Evolutionary conservation across 495 filamentous ascomycete genomes (phyloP).

Genomic region (Trichoderma orchidacearum): DNA sequence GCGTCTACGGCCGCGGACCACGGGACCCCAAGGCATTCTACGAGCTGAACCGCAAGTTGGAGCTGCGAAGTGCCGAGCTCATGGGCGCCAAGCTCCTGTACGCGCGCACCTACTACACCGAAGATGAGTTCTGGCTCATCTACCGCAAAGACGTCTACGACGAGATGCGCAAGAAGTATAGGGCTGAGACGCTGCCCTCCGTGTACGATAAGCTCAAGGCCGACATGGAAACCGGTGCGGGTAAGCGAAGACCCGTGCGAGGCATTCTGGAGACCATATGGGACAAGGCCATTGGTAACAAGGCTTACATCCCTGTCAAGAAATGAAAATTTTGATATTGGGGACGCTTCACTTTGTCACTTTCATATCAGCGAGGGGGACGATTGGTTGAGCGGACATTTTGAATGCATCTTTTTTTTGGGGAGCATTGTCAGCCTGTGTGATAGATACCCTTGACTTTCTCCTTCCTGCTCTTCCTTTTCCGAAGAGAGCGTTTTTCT

Average conservation of each 20-base stretch:
- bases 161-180: constrained; percentile 27
- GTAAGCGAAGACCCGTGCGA: constrained; percentile 16
- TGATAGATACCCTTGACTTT: neutral
- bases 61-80: constrained; percentile 40
- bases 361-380: neutral
- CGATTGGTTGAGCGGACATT: neutral
- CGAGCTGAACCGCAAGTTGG: constrained; percentile 41
- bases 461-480: neutral
- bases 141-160: constrained; percentile 37
- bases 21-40: constrained; percentile 19
- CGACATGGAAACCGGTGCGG: constrained; percentile 16
- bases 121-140: constrained; percentile 38
- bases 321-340: neutral
- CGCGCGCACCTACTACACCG: constrained; percentile 40
- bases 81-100: constrained; percentile 44
- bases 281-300: constrained; percentile 10
- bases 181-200: constrained; percentile 27
- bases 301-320: constrained; percentile 13
- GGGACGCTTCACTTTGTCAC: neutral
- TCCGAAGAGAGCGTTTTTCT: neutral
- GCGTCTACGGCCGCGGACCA: constrained; percentile 29
- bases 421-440: neutral
- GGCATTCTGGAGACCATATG: constrained; percentile 17
- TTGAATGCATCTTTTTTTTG: neutral
- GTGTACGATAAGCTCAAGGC: constrained; percentile 41